These are phyloP conservation scores for Blastomyces gilchristii DNA, from an alignment of 2,329 filamentous ascomycete genomes.

Conservation along the genomic window DNA sequence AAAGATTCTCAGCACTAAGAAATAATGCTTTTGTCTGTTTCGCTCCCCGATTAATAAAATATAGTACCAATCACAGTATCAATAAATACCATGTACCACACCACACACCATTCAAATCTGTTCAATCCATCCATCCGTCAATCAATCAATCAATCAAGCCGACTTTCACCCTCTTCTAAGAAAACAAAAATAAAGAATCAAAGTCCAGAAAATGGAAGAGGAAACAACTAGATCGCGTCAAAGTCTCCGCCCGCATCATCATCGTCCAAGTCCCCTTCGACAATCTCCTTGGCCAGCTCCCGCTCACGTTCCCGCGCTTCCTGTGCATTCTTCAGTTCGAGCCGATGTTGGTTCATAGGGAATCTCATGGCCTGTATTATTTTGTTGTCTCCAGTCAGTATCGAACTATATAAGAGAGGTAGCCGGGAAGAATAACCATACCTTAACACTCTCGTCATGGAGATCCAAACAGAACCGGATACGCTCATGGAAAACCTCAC, in stretches of 20 bases:
- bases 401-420: conserved; percentile 5
- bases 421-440: conserved; percentile 34
- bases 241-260: conserved; percentile 94
- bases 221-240: conserved; percentile 64
- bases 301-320: conserved; percentile 94
- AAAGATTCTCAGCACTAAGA: background rate
- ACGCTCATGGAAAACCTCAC: conserved; percentile 94
- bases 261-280: conserved; percentile 92
- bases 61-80: background rate
- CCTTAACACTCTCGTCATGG: conserved; percentile 97
- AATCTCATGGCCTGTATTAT: conserved; percentile 78
- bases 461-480: conserved; percentile 84
- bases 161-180: background rate
- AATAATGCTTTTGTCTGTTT: background rate
- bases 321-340: conserved; percentile 96
- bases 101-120: too few relatives aligned
- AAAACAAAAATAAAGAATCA: conserved; percentile 6
- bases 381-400: conserved; percentile 20
- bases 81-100: too few relatives aligned
- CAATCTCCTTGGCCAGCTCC: conserved; percentile 97
- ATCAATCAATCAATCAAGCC: background rate
- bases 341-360: conserved; percentile 96
- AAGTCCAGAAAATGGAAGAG: background rate
- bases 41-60: conserved; percentile 7
- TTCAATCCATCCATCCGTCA: too few relatives aligned